Evolutionary conservation across 441 rosid genomes (phyloP).

Genomic region (Flueggea neowawraea): DNA sequence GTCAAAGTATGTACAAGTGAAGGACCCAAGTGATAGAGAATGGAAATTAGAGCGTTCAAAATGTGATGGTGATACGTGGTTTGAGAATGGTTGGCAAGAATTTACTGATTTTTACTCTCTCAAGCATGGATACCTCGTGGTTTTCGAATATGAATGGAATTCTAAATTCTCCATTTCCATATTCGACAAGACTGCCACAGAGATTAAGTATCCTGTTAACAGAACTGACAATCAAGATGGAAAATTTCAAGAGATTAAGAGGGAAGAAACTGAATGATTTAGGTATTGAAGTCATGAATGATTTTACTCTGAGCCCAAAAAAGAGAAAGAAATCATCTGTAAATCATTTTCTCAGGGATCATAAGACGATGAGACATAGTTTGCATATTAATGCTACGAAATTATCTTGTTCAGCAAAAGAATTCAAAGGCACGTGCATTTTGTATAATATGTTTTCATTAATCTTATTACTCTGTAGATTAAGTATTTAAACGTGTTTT

Average conservation of each 20-base stretch:
- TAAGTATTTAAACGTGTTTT: too few species aligned
- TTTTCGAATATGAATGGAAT: slow-evolving; percentile 29
- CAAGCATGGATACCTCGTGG: slow-evolving; percentile 23
- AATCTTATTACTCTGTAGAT: too few species aligned
- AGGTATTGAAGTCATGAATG: not conserved
- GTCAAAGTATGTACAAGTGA: not conserved
- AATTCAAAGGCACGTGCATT: too few species aligned
- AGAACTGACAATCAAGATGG: not conserved
- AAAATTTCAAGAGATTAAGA: slow-evolving; percentile 1
- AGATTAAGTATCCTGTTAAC: slow-evolving; percentile 16
- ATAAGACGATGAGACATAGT: too few species aligned
- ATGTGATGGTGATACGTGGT: not conserved
- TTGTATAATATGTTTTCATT: too few species aligned
- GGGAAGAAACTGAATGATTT: too few species aligned
- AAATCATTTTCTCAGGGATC: too few species aligned
- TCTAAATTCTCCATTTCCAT: slow-evolving; percentile 24
- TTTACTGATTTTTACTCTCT: slow-evolving; percentile 37
- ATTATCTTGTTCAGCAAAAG: too few species aligned
- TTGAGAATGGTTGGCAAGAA: slow-evolving; percentile 8
- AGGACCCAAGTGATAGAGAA: not conserved
- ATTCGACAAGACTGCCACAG: slow-evolving; percentile 22
- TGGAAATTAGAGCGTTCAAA: not conserved
- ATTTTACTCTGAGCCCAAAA: not conserved
- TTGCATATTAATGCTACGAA: not conserved
- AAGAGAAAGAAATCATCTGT: too few species aligned